Evolutionary conservation across 495 filamentous ascomycete genomes (phyloP).

Genomic region (Penicillium manginii): DNA sequence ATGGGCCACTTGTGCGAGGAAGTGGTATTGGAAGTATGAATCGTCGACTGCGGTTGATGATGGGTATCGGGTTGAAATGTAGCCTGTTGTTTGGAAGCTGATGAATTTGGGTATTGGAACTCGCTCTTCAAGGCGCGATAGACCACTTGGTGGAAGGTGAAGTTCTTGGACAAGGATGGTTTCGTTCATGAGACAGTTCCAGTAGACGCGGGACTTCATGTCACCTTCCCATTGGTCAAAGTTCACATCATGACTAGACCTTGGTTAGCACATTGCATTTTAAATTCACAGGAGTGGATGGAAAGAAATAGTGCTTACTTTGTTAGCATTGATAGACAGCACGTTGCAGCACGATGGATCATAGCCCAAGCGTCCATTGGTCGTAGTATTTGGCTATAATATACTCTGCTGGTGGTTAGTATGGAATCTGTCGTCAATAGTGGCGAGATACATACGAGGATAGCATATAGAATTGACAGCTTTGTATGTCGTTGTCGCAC

Average conservation of each 20-base stretch:
- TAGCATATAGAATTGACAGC: slow-evolving; percentile 52
- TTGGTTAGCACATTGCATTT: slow-evolving; percentile 10
- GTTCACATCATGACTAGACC: slow-evolving; percentile 43
- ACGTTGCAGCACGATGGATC: slow-evolving; percentile 52
- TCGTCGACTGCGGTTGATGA: slow-evolving; percentile 44
- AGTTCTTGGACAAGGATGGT: slow-evolving; percentile 53
- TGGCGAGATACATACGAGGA: slow-evolving; percentile 38
- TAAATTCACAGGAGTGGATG: slow-evolving; percentile 9
- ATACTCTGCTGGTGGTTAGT: slow-evolving; percentile 29
- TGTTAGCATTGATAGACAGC: slow-evolving; percentile 50
- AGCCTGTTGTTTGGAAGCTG: slow-evolving; percentile 43
- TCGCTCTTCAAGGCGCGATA: slow-evolving; percentile 48
- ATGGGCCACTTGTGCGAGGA: slow-evolving; percentile 53
- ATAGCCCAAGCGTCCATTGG: slow-evolving; percentile 54
- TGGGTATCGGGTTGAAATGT: slow-evolving; percentile 31
- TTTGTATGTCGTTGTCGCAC: slow-evolving; percentile 51
- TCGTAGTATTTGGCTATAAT: slow-evolving; percentile 50
- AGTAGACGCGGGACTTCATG: slow-evolving; percentile 55
- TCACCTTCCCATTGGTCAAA: slow-evolving; percentile 55
- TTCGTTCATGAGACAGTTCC: slow-evolving; percentile 55
- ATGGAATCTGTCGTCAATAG: not conserved
- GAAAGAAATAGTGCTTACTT: slow-evolving; percentile 31
- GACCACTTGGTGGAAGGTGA: slow-evolving; percentile 50
- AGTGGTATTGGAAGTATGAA: slow-evolving; percentile 54
- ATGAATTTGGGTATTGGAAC: slow-evolving; percentile 56